Evolutionary conservation across 306 rosid species (phyloP), one percentile per base, ranked within the genome.

Genomic region (Hippophae tibetana): DNA sequence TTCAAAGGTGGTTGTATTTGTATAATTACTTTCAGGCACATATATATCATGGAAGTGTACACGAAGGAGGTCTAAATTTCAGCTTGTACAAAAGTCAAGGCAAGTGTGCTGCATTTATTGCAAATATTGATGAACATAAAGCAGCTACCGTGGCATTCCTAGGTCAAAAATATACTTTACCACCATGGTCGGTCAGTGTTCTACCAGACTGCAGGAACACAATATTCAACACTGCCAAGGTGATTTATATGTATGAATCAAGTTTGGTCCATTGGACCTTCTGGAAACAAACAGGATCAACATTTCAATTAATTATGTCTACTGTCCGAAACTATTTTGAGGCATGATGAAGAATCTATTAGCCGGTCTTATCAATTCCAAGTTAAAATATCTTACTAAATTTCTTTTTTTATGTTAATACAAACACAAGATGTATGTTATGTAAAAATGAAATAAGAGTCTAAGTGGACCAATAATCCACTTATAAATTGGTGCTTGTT

Each of bases 121-220:
- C 98, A 62, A 90, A 90, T 68, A 90, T 87, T 57, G 98, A 90
- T 64, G 95, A 83, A 58, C 69, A 42, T 49, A 85, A 69, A 53
- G 70, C 71, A 25, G 92, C 89, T 48, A 52, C 78, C 54, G 95
- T 90, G 61, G 79, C 78, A 43, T 87, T 90, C 69, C 84, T n/a
- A n/a, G 95, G 92, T 63, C 71, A 72, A 74, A 83, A 61, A 60
- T 90, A 90, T 76, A 75, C 64, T 31, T 43, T 90, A 70, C 98
- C 98, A 62, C 89, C 98, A 41, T 87, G 98, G 98, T 90, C 98
- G 0, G 98, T 90, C 67, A 90, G 96, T 65, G 74, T 90, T 66
- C 78, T 90, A 73, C 98, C 96, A 51, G 98, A 90, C 79, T 90
- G 98, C 84, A 76, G 60, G 78, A 85, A 76, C 56, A 68, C 76